Conservation (phyloP, 768 basidiomycete genomes). For the Kwoniella sp. region DNA sequence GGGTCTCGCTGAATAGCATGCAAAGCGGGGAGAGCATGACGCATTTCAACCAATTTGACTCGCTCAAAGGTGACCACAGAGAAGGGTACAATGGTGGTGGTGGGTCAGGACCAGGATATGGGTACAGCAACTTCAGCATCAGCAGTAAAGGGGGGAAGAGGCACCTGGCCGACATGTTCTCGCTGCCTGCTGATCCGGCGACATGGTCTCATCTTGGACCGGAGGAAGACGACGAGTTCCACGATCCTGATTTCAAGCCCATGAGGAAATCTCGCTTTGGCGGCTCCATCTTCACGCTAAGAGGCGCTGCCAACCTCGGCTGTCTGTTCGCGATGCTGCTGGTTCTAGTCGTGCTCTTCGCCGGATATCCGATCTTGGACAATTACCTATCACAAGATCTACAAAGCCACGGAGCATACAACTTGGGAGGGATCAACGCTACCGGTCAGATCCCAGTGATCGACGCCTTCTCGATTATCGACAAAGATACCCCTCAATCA, state of each 20-base stretch:
- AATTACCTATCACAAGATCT: constrained; percentile 57
- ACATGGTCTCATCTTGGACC: constrained; percentile 49
- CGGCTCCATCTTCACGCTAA: constrained; percentile 65
- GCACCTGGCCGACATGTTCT: constrained; percentile 48
- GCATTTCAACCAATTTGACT: constrained; percentile 42
- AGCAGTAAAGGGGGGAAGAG: constrained; percentile 45
- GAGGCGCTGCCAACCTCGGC: constrained; percentile 78
- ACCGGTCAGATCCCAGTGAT: constrained; percentile 82
- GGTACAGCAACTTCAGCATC: constrained; percentile 40
- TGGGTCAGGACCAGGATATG: constrained; percentile 12
- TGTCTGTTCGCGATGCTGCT: constrained; percentile 70
- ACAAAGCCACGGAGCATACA: constrained; percentile 64
- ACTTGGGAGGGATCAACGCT: constrained; percentile 84
- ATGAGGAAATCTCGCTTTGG: neutral
- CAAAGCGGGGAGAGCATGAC: constrained; percentile 43
- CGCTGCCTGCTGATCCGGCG: constrained; percentile 49
- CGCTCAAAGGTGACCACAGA: constrained; percentile 2
- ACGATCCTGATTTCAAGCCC: constrained; percentile 45
- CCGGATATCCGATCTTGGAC: constrained; percentile 80
- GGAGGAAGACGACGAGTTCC: constrained; percentile 54
- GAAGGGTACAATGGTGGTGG: constrained; percentile 7
- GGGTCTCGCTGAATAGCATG: constrained; percentile 31
- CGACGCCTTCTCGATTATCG: constrained; percentile 71
- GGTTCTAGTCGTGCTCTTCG: constrained; percentile 75
- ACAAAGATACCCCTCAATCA: constrained; percentile 69